Base-by-base conservation (phyloP, 2,329 filamentous ascomycete species). In the Aphanocladium album region DNA sequence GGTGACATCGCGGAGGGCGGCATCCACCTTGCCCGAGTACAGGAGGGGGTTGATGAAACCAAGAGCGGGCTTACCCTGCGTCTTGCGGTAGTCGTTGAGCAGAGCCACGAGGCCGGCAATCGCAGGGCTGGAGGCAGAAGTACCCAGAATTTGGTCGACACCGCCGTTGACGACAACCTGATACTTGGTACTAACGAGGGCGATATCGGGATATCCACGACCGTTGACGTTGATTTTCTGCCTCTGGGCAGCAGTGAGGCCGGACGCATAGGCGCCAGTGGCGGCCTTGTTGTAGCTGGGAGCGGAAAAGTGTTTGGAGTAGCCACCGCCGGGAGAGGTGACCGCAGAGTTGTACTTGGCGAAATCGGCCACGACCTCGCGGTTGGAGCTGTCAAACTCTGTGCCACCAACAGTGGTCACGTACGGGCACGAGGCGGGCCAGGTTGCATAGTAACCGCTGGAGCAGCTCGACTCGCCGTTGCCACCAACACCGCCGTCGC, bases 401-500 rank as follows among this genome's bases (percentile, higher is more conserved):
- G 82, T 83, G 11, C 80, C 81, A 23, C 82, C 81, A 1, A 84
- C 80, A 3, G 78, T 74, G 0, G 79, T 82, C 21, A 84, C 69
- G 66, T 78, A 23, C 72, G 81, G 65, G 77, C 68, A 82, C 76
- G 35, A 63, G 56, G 21, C 79, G 71, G 57, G 73, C 71, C 17
- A 74, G 63, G 68, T 78, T 75, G 68, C 77, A 35, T 70, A 73
- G 60, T 72, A 70, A 33, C 63, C 61, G 35, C 54, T 19, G 52
- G 49, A 23, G 62, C 63, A 64, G 55, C 37, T 58, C 19, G 52
- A 11, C 56, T 68, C 66, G 33, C 65, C 65, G 16, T 67, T 68
- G 49, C 65, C 62, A 7, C 65, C 65, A 6, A 68, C 66, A 1
- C 67, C 67, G 14, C 62, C 23, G 17, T 68, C 67, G 0, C 67